Conservation (phyloP, 169 alveolate genomes). For the Amoebophrya sp. region DNA sequence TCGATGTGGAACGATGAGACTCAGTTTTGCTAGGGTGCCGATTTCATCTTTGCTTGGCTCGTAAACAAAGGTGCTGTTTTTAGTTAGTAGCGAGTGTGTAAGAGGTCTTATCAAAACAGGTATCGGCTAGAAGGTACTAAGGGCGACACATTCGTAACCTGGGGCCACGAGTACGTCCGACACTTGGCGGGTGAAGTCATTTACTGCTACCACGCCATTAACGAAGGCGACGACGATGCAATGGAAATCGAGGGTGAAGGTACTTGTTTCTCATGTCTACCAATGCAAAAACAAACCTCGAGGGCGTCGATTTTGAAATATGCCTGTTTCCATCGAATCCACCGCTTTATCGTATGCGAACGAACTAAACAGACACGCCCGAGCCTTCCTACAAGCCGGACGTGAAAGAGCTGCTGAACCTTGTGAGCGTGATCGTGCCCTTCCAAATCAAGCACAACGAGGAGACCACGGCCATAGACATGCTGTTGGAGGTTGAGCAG, state of each 20-base stretch:
- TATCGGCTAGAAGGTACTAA: neutral
- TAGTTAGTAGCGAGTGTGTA: too few relatives aligned
- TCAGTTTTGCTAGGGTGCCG: too few relatives aligned
- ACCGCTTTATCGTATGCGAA: too few relatives aligned
- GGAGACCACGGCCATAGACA: conserved; percentile 70
- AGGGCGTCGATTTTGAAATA: too few relatives aligned
- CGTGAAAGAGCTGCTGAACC: conserved; percentile 36
- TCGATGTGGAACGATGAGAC: too few relatives aligned
- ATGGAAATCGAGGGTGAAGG: conserved; percentile 23
- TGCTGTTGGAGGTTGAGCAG: conserved; percentile 68
- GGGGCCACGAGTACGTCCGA: conserved; percentile 7
- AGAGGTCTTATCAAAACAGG: too few relatives aligned
- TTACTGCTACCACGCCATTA: neutral
- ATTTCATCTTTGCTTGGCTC: too few relatives aligned
- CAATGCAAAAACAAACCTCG: too few relatives aligned
- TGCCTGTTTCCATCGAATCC: too few relatives aligned
- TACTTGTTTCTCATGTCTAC: neutral
- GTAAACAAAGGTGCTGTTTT: too few relatives aligned
- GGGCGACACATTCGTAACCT: neutral
- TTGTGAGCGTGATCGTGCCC: conserved; percentile 67
- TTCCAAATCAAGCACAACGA: conserved; percentile 70
- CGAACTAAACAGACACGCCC: neutral
- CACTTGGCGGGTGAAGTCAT: neutral
- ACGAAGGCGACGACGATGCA: neutral
- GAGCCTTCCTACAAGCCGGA: neutral